Base-by-base conservation (phyloP, 1,284 basidiomycete species). In the Bondarzewia mesenterica region DNA sequence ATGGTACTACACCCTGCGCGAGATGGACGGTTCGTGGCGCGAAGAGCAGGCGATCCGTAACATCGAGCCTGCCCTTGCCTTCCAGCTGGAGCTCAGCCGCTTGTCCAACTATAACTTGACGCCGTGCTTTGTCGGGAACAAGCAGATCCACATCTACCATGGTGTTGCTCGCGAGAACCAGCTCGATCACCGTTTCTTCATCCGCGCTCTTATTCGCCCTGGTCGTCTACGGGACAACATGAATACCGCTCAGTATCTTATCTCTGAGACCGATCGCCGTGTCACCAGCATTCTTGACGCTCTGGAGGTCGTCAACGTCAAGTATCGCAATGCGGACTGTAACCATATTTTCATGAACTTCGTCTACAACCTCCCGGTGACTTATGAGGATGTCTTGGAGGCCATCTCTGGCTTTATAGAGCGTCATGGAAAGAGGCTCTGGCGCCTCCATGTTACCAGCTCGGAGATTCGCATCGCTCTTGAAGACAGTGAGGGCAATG, bases 321-420 rank as follows among this genome's bases (percentile, higher is more conserved):
- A 91, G 60, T 76, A 93, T 62, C 82, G 93, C 55, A 91, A 87
- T 59, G 88, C 92, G 2, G 93, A 96, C 65, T 91, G 89, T 72
- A 96, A 96, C 66, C 92, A 96, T 65, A 94, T 96, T 64, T 91
- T 89, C 71, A 90, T 98, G 81, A 96, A 96, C 72, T 98, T 97
- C 68, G 85, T 99, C 63, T 99, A 99, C 77, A 91, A 89, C 63
- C 85, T 99, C 53, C 83, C 86, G 23, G 92, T 99, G 57, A 88
- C 86, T 32, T 97, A 98, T 59, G 94, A 97, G 57, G 93, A 98
- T 59, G 93, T 99, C 8, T 82, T 98, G 52, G 87, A 89, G 51
- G 95, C 95, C 7, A 89, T 99, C 50, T 85, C 93, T 16, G 95
- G 94, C 42, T 99, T 99, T 75, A 93, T 99, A 58, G 95, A 98